Percentiles rank a stretch among this genome's conserved stretches.
Evolutionary conservation across 1,284 basidiomycete species (phyloP).

Genomic region (Ceratobasidium theobromae): DNA sequence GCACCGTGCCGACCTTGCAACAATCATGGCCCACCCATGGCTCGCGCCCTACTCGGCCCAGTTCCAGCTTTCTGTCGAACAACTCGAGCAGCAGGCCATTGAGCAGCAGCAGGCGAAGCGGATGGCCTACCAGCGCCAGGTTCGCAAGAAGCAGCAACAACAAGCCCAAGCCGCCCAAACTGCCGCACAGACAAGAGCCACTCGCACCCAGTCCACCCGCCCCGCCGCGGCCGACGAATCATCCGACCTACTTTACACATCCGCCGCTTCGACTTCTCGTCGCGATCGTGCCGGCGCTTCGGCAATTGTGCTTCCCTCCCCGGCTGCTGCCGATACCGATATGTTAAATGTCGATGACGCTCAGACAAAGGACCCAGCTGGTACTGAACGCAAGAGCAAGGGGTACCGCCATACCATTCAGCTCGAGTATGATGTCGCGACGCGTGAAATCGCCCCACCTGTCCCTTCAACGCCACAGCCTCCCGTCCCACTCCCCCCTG

Average conservation of each 20-base stretch:
- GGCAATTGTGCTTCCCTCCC: constrained; percentile 35
- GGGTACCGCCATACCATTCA: constrained; percentile 84
- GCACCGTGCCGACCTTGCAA: constrained; percentile 69
- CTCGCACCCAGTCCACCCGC: constrained; percentile 6
- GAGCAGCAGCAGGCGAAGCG: constrained; percentile 84
- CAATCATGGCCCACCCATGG: constrained; percentile 85
- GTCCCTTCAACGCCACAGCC: constrained; percentile 13
- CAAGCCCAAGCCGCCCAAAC: constrained; percentile 49
- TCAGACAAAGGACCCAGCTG: background rate
- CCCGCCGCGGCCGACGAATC: constrained; percentile 5
- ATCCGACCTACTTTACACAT: constrained; percentile 15
- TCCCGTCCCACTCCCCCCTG: constrained; percentile 9
- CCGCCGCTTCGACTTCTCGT: constrained; percentile 13
- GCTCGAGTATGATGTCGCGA: constrained; percentile 72
- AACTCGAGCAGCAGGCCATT: constrained; percentile 78
- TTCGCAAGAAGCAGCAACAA: constrained; percentile 58
- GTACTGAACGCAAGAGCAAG: constrained; percentile 46
- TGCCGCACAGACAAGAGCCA: constrained; percentile 37
- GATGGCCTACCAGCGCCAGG: constrained; percentile 67
- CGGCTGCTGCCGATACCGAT: constrained; percentile 38
- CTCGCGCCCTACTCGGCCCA: constrained; percentile 63
- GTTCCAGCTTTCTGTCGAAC: constrained; percentile 73
- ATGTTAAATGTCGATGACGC: constrained; percentile 21
- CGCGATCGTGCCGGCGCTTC: constrained; percentile 21
- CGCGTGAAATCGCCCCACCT: constrained; percentile 3